Percentiles rank a stretch among this genome's conserved stretches.
Conservation (phyloP, 495 filamentous ascomycete genomes). For the Melanomma pulvis-pyrius region DNA sequence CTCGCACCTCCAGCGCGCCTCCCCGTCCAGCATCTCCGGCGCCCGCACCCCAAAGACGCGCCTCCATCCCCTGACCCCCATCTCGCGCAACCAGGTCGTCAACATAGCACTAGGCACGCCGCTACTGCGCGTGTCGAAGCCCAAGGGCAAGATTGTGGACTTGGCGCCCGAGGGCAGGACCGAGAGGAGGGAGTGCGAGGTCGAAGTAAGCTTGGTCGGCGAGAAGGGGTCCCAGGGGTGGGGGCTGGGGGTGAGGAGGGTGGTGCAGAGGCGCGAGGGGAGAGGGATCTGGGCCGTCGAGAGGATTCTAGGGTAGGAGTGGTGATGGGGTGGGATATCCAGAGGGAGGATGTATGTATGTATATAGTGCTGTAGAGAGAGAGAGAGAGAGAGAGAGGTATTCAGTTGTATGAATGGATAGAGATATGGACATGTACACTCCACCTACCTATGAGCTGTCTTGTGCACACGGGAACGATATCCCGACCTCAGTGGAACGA, state of each 20-base stretch:
- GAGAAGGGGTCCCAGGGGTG: conserved; percentile 71
- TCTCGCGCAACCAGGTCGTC: conserved; percentile 75
- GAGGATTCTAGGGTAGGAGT: conserved; percentile 49
- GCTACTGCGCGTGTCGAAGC: conserved; percentile 83
- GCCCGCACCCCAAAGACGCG: conserved; percentile 71
- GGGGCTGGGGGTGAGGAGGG: conserved; percentile 80
- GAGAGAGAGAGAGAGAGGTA: too few relatives aligned
- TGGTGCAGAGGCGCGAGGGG: conserved; percentile 68
- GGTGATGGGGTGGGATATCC: too few relatives aligned
- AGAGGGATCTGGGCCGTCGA: conserved; percentile 80
- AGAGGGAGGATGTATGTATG: too few relatives aligned
- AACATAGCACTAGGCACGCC: conserved; percentile 83
- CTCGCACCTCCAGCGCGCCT: conserved; percentile 74
- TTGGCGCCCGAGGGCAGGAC: conserved; percentile 53
- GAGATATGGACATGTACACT: too few relatives aligned
- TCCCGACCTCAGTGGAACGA: too few relatives aligned
- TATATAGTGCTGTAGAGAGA: too few relatives aligned
- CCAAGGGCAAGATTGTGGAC: conserved; percentile 74
- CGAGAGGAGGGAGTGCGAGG: conserved; percentile 74
- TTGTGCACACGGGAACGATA: too few relatives aligned
- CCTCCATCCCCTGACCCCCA: conserved; percentile 83
- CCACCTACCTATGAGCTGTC: too few relatives aligned
- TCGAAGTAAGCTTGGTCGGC: conserved; percentile 71
- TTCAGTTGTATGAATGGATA: too few relatives aligned
- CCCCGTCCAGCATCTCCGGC: conserved; percentile 51